A percentile compares a stretch with the other conserved stretches of the same genome.
Conservation (phyloP, 2,329 filamentous ascomycete species). For the Colletotrichum spaethianum region DNA sequence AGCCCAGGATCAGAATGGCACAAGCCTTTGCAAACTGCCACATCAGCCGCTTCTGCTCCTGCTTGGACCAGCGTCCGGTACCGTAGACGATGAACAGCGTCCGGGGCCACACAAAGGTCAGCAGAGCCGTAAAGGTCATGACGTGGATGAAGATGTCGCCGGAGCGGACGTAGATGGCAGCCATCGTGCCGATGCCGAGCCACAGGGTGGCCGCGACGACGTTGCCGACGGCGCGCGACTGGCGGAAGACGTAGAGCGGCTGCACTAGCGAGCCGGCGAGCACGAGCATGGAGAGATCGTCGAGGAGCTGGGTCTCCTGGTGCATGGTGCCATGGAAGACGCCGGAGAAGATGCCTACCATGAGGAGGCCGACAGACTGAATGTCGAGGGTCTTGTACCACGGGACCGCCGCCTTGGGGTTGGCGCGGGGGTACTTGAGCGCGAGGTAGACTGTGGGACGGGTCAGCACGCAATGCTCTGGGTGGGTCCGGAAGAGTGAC, state of each 20-base stretch:
- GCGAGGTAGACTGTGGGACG: conserved; percentile 56
- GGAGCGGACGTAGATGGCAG: conserved; percentile 58
- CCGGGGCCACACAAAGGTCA: conserved; percentile 52
- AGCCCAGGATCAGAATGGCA: conserved; percentile 58
- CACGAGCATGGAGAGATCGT: conserved; percentile 72
- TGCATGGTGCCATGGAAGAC: conserved; percentile 62
- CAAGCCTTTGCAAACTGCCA: conserved; percentile 49
- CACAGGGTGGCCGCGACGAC: conserved; percentile 56
- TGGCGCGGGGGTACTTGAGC: conserved; percentile 53
- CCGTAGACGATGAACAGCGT: conserved; percentile 53
- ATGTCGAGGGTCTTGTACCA: conserved; percentile 55
- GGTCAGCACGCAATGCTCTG: neutral
- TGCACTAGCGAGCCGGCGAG: conserved; percentile 67
- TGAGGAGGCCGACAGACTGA: conserved; percentile 57
- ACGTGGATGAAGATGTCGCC: conserved; percentile 61
- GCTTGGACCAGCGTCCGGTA: conserved; percentile 47
- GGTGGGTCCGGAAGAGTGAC: neutral
- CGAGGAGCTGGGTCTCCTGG: conserved; percentile 60
- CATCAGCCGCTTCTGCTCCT: conserved; percentile 46
- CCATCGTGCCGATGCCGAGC: conserved; percentile 56
- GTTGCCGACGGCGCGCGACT: conserved; percentile 51
- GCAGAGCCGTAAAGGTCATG: conserved; percentile 52
- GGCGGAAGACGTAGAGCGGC: conserved; percentile 60
- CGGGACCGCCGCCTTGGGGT: conserved; percentile 47
- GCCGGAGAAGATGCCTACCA: conserved; percentile 59